Percentiles rank a stretch among this genome's conserved stretches.
These are phyloP conservation scores for Herpetomonas tarakana DNA, from an alignment of 208 protist species.

Conservation along the genomic window DNA sequence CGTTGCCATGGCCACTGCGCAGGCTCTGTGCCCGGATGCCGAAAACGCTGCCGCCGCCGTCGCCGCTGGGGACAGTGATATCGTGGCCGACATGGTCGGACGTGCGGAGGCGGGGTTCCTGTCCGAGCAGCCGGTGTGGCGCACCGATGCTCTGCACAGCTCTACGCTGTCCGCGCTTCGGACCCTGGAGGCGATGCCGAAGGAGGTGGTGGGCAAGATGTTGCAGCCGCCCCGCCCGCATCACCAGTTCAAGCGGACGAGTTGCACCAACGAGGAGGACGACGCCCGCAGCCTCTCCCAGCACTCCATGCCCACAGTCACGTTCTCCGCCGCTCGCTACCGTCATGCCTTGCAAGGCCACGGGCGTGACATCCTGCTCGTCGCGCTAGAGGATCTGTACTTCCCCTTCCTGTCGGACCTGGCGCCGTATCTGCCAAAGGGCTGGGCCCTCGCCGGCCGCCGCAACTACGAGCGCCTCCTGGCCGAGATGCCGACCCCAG, in stretches of 20 bases:
- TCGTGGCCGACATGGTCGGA: neutral
- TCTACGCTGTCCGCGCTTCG: neutral
- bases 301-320: no score
- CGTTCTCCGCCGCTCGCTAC: no score
- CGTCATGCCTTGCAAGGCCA: conserved; percentile 17
- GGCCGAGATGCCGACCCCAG: conserved; percentile 13
- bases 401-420: conserved; percentile 38
- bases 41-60: neutral
- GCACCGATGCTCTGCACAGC: neutral
- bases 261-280: neutral
- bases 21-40: neutral
- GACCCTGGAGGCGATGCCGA: conserved; percentile 3
- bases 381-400: conserved; percentile 40
- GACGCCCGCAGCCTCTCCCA: neutral
- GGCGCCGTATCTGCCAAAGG: conserved; percentile 37
- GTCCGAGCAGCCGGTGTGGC: neutral
- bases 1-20: neutral
- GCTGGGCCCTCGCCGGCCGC: conserved; percentile 28
- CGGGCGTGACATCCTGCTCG: conserved; percentile 46
- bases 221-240: neutral
- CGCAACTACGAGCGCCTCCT: conserved; percentile 35
- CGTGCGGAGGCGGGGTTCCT: neutral
- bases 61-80: neutral
- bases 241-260: no score
- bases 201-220: neutral